phyloP scores from a whole-genome alignment of 805 yeast species.

The Yueomyces sp. region DNA sequence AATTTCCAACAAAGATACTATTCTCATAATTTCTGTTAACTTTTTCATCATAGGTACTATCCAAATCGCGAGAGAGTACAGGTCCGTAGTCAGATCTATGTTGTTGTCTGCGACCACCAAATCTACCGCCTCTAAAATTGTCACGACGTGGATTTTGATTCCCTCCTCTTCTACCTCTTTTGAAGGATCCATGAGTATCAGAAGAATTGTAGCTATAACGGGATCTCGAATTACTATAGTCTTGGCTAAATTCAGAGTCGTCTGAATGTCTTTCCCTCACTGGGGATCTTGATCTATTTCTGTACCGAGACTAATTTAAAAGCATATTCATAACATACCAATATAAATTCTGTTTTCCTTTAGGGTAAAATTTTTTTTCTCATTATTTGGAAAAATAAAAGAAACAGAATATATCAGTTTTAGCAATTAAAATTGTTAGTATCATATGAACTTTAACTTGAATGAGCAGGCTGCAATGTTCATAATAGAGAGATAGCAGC shows the following conservation, averaged over 20 bases:
- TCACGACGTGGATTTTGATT: slow-evolving; percentile 6
- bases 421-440: too few relatives aligned
- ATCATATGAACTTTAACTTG: too few relatives aligned
- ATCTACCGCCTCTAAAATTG: slow-evolving; percentile 18
- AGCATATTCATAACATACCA: too few relatives aligned
- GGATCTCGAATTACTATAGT: not conserved
- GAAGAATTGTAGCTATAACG: too few relatives aligned
- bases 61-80: slow-evolving; percentile 11
- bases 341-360: too few relatives aligned
- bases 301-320: not conserved
- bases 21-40: slow-evolving; percentile 49
- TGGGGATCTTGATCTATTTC: slow-evolving; percentile 15
- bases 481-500: too few relatives aligned
- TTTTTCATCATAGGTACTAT: slow-evolving; percentile 16
- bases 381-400: too few relatives aligned
- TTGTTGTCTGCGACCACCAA: slow-evolving; percentile 14
- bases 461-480: too few relatives aligned
- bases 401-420: too few relatives aligned
- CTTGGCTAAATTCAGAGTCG: not conserved
- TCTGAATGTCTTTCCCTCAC: not conserved
- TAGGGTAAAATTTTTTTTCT: too few relatives aligned
- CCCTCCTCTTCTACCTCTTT: too few relatives aligned
- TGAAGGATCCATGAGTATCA: too few relatives aligned
- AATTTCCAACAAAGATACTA: slow-evolving; percentile 61
- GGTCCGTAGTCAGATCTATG: slow-evolving; percentile 18